A percentile compares a stretch with the other conserved stretches of the same genome.
Evolutionary conservation across 2,329 filamentous ascomycete genomes (phyloP).

Genomic region (Didymosphaeria variabile): DNA sequence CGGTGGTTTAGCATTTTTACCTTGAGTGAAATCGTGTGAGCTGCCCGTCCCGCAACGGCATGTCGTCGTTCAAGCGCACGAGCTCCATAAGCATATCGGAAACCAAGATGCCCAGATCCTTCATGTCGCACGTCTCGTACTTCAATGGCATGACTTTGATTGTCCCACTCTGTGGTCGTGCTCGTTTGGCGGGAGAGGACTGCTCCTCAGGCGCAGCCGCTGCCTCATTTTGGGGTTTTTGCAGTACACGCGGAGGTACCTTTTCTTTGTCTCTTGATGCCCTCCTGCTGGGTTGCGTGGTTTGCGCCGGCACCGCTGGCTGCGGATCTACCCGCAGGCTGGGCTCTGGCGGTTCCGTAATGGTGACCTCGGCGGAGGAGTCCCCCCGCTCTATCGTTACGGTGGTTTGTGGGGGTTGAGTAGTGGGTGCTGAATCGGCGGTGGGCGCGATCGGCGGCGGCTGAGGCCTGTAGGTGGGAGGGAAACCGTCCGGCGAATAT

Average conservation of each 20-base stretch:
- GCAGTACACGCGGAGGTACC: slow-evolving; percentile 22
- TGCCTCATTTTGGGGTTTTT: slow-evolving; percentile 26
- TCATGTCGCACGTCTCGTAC: slow-evolving; percentile 83
- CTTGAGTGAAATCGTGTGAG: slow-evolving; percentile 95
- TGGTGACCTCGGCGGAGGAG: slow-evolving; percentile 41
- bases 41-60: slow-evolving; percentile 84
- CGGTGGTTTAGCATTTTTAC: slow-evolving; percentile 56
- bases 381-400: slow-evolving; percentile 41
- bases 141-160: slow-evolving; percentile 71
- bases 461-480: slow-evolving; percentile 52
- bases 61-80: slow-evolving; percentile 88
- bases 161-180: slow-evolving; percentile 50
- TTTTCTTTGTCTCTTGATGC: slow-evolving; percentile 22
- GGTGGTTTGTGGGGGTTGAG: slow-evolving; percentile 23
- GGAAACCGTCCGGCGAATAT: slow-evolving; percentile 61
- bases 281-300: slow-evolving; percentile 24
- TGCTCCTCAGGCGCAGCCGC: slow-evolving; percentile 26
- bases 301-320: slow-evolving; percentile 31
- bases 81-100: slow-evolving; percentile 95
- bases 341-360: slow-evolving; percentile 48
- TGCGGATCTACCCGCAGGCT: slow-evolving; percentile 46
- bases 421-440: slow-evolving; percentile 15
- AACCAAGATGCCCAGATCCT: slow-evolving; percentile 89
- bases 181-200: slow-evolving; percentile 43
- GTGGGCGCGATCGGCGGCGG: slow-evolving; percentile 17